Base-by-base conservation (phyloP, 768 basidiomycete genomes). In the Piloderma croceum region DNA sequence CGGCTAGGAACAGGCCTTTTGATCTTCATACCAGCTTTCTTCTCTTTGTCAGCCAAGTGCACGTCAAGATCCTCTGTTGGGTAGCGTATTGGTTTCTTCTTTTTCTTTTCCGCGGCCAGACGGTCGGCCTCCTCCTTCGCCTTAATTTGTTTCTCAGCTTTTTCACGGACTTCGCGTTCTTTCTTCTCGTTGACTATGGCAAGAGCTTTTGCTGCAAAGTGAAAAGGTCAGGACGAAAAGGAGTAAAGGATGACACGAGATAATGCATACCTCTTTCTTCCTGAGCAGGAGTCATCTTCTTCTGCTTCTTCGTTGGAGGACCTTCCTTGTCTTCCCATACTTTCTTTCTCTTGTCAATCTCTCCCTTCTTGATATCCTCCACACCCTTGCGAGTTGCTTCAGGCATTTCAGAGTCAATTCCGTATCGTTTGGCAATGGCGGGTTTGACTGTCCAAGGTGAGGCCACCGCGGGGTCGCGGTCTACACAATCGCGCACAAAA, bases 371-470 rank as follows among this genome's bases (percentile, higher is more conserved):
- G 46, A 88, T 77, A 43, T 65, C 77, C 54, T 85, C 82, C 9
- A 92, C 89, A 6, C 79, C 78, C 56, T 77, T 81, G 35, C 83
- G 76, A 19, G 83, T 83, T 53, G 82, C 87, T 50, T 87, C 90
- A 0, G 90, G 81, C 86, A 93, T 91, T 38, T 86, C 70, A 19
- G 77, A 79, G 46, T 83, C 79, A 22, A 99, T 82, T 9, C 86
- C 87, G 62, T 91, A 96, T 39, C 81, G 77, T 43, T 75, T 74
- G 1, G 91, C 93, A 41, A 98, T 85, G 5, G 71, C 64, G 2
- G 77, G 77, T 60, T 97, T 97, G 22, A 98, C 92, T 2, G 81
- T 83, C 96, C 96, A 99, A 5, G 96, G 94, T 1, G 90, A 89
- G 6, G 90, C 91, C 20, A 94, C 84, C 7, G 90, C 85, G 12